phyloP scores from a whole-genome alignment of 106 monocot genomes.

The Allium fistulosum region DNA sequence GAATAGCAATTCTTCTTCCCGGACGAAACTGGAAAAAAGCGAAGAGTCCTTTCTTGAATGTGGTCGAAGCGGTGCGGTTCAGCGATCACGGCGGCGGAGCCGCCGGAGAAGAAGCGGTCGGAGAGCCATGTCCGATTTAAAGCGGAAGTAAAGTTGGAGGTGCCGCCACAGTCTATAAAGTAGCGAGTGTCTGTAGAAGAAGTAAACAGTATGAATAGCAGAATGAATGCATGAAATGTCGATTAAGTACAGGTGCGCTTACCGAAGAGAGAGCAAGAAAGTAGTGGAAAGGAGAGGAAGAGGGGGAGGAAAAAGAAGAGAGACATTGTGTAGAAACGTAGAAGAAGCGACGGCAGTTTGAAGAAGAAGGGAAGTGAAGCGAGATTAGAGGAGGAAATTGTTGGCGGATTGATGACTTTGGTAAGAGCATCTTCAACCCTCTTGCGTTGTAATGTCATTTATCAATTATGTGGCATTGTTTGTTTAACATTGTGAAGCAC shows the following conservation, averaged over 20 bases:
- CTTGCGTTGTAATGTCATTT: too few species aligned
- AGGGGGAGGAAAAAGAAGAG: background rate
- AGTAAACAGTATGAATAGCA: background rate
- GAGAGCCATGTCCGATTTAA: constrained; percentile 68
- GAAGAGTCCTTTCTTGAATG: constrained; percentile 74
- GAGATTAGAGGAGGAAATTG: background rate
- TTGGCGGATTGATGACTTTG: background rate
- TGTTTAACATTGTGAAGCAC: too few species aligned
- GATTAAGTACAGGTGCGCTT: background rate
- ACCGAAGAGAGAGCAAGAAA: background rate
- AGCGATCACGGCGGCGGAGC: constrained; percentile 44
- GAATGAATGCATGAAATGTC: background rate
- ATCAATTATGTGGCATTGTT: too few species aligned
- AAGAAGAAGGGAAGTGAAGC: background rate
- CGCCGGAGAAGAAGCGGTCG: constrained; percentile 62
- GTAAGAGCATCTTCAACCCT: background rate
- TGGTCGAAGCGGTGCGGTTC: constrained; percentile 65
- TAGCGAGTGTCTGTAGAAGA: constrained; percentile 13
- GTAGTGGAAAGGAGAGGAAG: background rate
- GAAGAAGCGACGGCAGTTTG: background rate
- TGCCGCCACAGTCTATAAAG: constrained; percentile 82
- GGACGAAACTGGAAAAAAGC: constrained; percentile 63
- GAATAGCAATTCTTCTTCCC: constrained; percentile 97
- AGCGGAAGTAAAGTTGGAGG: constrained; percentile 55
- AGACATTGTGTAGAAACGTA: background rate